Evolutionary conservation across 192 early-diverging fungal genomes (phyloP).

Genomic region (Backusella macrospora): DNA sequence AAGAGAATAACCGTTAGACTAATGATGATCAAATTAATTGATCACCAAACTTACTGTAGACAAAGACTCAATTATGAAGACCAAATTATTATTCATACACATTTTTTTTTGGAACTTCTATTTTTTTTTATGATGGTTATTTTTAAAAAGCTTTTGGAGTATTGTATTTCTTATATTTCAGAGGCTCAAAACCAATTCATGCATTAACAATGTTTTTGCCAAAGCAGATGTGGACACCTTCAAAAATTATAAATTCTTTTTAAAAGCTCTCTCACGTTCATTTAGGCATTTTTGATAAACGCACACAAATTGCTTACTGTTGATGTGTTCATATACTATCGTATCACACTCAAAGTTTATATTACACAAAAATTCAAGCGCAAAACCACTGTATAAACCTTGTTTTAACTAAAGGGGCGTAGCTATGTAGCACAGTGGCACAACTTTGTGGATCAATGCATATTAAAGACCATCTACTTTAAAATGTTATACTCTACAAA

Average conservation of each 20-base stretch:
- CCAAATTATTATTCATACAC: too few relatives aligned
- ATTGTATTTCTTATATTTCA: not conserved
- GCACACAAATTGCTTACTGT: not conserved
- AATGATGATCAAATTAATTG: too few relatives aligned
- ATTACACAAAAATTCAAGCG: too few relatives aligned
- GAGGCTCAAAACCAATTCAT: not conserved
- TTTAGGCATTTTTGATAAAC: not conserved
- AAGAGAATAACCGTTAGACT: too few relatives aligned
- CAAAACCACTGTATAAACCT: too few relatives aligned
- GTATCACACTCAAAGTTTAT: too few relatives aligned
- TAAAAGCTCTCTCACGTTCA: not conserved
- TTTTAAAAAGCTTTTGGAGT: not conserved
- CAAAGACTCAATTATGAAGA: too few relatives aligned
- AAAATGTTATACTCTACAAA: too few relatives aligned
- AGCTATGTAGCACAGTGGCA: not conserved
- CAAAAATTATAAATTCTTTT: not conserved
- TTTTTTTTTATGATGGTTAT: not conserved
- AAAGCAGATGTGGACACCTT: not conserved
- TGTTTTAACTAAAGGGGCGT: too few relatives aligned
- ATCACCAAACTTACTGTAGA: too few relatives aligned
- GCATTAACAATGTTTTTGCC: not conserved
- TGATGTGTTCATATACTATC: not conserved
- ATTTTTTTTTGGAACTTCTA: too few relatives aligned
- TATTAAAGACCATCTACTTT: not conserved
- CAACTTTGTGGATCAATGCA: slow-evolving; percentile 3